Evolutionary conservation across 2,329 filamentous ascomycete species (phyloP).

Genomic region (Venturia effusa): DNA sequence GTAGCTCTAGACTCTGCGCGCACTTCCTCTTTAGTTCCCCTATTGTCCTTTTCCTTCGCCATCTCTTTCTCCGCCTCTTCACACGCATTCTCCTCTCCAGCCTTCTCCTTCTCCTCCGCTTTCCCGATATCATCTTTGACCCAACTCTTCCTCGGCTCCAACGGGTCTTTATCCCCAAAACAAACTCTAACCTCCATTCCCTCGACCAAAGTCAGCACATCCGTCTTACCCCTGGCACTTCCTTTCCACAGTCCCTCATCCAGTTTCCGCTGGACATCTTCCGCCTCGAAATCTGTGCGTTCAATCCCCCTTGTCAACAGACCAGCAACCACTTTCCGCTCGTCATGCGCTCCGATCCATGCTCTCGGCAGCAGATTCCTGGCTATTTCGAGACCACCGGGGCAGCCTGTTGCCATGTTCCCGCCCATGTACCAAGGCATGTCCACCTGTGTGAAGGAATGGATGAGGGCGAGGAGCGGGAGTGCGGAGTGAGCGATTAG

Average conservation of each 20-base stretch:
- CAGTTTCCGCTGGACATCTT: neutral
- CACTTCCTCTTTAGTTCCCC: neutral
- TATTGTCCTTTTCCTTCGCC: neutral
- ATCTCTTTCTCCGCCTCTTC: neutral
- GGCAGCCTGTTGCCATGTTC: conserved; percentile 43
- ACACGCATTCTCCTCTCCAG: neutral
- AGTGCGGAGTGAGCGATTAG: conserved; percentile 45
- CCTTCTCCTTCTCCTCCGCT: neutral
- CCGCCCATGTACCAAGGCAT: conserved; percentile 54
- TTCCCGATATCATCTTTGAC: neutral
- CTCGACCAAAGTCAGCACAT: neutral
- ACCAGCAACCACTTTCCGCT: conserved; percentile 35
- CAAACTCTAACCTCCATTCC: neutral
- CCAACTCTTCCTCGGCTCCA: neutral
- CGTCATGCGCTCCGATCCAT: conserved; percentile 55
- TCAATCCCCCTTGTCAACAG: neutral
- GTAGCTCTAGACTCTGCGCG: neutral
- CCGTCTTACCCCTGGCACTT: neutral
- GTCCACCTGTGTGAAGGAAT: conserved; percentile 49
- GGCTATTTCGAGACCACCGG: conserved; percentile 47
- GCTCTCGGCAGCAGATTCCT: conserved; percentile 40
- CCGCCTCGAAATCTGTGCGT: neutral
- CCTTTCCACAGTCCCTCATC: neutral
- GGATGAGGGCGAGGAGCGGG: conserved; percentile 52
- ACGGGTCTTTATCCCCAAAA: neutral